A percentile compares a stretch with the other conserved stretches of the same genome.
Conservation (phyloP, 495 filamentous ascomycete genomes). For the Hapsidospora chrysogenum region DNA sequence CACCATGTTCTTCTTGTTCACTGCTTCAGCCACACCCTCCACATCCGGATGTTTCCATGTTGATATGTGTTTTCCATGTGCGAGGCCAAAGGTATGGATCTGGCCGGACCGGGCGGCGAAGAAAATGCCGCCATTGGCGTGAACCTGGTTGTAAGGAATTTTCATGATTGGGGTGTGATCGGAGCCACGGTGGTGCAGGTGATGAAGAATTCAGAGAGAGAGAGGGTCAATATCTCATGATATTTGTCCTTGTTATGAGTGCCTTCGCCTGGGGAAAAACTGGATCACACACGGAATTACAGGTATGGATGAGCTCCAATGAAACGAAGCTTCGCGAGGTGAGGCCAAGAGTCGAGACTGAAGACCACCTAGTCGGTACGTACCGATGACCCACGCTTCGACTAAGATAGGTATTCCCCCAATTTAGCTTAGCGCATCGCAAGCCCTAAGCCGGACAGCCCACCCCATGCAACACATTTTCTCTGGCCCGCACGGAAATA, state of each 20-base stretch:
- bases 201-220: neutral
- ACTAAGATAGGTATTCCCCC: too few species aligned
- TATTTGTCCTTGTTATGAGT: too few species aligned
- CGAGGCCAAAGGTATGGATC: constrained; percentile 22
- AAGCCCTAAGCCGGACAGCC: neutral
- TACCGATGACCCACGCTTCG: constrained; percentile 10
- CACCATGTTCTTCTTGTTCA: neutral
- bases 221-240: too few species aligned
- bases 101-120: constrained; percentile 23
- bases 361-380: too few species aligned
- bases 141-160: constrained; percentile 25
- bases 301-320: too few species aligned
- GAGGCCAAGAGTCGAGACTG: too few species aligned
- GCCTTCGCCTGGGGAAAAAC: too few species aligned
- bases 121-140: constrained; percentile 16
- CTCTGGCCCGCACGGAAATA: constrained; percentile 7
- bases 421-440: neutral
- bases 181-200: neutral
- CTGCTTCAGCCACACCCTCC: neutral
- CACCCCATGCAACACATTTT: constrained; percentile 8
- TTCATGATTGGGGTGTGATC: constrained; percentile 7
- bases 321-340: too few species aligned
- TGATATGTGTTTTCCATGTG: constrained; percentile 15
- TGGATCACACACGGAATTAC: too few species aligned
- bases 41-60: constrained; percentile 20